Percentiles rank a stretch among this genome's conserved stretches.
Conservation (phyloP, 1,139 yeast genomes). For the Petasospora fabianii region DNA sequence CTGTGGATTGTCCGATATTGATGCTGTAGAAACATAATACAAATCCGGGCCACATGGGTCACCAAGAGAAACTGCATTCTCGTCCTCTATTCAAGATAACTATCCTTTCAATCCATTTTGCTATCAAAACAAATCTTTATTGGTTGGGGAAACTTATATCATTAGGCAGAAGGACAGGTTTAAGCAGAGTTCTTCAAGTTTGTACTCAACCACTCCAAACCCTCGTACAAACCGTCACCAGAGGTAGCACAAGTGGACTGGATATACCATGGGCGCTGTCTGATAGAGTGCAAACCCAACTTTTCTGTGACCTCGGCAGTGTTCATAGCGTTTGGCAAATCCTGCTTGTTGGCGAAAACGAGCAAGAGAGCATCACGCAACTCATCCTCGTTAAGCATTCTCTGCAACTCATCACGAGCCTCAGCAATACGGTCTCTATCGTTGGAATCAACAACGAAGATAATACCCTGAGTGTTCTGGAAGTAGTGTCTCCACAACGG, state of each 20-base stretch:
- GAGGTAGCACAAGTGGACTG: constrained; percentile 88
- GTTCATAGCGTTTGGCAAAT: constrained; percentile 87
- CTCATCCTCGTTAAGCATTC: constrained; percentile 93
- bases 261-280: constrained; percentile 89
- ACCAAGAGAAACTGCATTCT: too few relatives aligned
- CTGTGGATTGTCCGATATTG: too few relatives aligned
- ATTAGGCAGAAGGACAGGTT: constrained; percentile 6
- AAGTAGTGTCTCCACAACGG: constrained; percentile 94
- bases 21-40: too few relatives aligned
- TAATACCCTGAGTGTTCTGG: constrained; percentile 93
- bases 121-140: constrained; percentile 13
- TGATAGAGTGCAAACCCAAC: constrained; percentile 76
- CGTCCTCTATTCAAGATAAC: too few relatives aligned
- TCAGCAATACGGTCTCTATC: constrained; percentile 92
- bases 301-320: constrained; percentile 87
- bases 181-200: constrained; percentile 68
- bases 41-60: too few relatives aligned
- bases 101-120: constrained; percentile 1
- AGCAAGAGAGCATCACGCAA: constrained; percentile 85
- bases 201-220: constrained; percentile 85
- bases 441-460: constrained; percentile 88
- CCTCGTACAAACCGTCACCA: constrained; percentile 89
- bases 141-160: constrained; percentile 2
- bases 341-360: constrained; percentile 92
- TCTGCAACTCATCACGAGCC: constrained; percentile 91